phyloP scores from a whole-genome alignment of 805 yeast genomes.

The Kuraishia borneana region DNA sequence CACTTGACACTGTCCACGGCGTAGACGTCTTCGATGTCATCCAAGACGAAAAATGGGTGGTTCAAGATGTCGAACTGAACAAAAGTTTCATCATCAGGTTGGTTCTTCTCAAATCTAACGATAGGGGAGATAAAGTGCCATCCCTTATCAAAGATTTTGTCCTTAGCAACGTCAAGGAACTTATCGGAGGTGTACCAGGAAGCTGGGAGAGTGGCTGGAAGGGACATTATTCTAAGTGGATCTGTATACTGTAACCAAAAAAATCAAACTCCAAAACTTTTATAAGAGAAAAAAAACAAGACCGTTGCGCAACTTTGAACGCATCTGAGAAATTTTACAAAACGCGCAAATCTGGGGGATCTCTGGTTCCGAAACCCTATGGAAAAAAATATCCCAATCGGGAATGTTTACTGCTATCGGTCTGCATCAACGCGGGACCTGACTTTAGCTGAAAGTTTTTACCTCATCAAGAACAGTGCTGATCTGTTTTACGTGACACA shows the following conservation, averaged over 20 bases:
- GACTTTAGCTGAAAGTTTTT: too few species aligned
- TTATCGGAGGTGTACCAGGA: conserved; percentile 17
- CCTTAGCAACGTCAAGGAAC: conserved; percentile 10
- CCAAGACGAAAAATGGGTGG: conserved; percentile 16
- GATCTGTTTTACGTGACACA: too few species aligned
- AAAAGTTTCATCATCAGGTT: conserved; percentile 7
- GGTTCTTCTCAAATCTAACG: conserved; percentile 9
- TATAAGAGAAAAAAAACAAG: conserved; percentile 6
- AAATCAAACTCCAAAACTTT: background rate
- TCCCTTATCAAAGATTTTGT: conserved; percentile 14
- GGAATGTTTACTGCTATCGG: too few species aligned
- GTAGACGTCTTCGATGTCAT: conserved; percentile 13
- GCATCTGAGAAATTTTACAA: too few species aligned
- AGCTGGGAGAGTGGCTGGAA: conserved; percentile 12
- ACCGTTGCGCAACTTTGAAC: too few species aligned
- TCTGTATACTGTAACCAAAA: background rate
- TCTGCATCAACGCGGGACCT: too few species aligned
- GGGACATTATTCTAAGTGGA: background rate
- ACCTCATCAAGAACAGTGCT: too few species aligned
- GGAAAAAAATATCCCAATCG: too few species aligned
- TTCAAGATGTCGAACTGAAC: conserved; percentile 14
- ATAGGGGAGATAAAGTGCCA: conserved; percentile 16
- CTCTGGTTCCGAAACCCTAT: too few species aligned
- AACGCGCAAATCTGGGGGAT: too few species aligned
- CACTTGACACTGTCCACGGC: conserved; percentile 7